Conservation (phyloP, 139 green algal species). For the Chlorella sorokiniana region DNA sequence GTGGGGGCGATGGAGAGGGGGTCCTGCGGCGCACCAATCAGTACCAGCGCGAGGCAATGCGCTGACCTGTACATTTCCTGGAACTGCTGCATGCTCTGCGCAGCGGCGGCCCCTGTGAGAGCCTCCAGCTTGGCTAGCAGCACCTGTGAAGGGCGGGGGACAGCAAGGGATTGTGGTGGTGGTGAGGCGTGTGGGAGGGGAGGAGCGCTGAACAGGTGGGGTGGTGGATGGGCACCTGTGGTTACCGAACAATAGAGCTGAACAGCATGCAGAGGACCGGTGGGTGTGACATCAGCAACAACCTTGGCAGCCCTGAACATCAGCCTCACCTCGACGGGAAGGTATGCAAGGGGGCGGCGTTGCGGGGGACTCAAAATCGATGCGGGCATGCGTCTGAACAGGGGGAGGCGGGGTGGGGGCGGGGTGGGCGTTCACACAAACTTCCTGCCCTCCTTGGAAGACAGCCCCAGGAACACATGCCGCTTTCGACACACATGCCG, state of each 20-base stretch:
- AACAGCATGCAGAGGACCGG: no score
- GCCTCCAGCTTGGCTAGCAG: slow-evolving; percentile 67
- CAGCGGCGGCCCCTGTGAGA: slow-evolving; percentile 46
- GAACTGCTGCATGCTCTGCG: slow-evolving; percentile 34
- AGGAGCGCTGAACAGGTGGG: no score
- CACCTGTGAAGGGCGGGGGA: background rate
- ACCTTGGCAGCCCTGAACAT: background rate
- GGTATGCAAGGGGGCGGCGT: slow-evolving; percentile 42
- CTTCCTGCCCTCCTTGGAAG: no score
- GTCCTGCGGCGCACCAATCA: background rate
- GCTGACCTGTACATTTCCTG: slow-evolving; percentile 48
- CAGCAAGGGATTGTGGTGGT: no score
- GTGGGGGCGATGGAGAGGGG: background rate
- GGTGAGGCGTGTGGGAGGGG: no score
- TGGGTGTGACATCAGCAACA: no score
- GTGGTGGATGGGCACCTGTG: no score
- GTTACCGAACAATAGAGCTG: no score
- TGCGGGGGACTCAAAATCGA: slow-evolving; percentile 62
- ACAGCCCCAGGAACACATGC: background rate
- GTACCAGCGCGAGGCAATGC: background rate
- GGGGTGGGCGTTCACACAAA: background rate
- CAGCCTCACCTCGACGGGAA: slow-evolving; percentile 46
- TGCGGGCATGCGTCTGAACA: slow-evolving; percentile 30
- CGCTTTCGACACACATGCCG: no score
- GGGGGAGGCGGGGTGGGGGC: background rate